Evolutionary conservation across 768 basidiomycete genomes (phyloP).

Genomic region (Termitomyces eurrhizus): DNA sequence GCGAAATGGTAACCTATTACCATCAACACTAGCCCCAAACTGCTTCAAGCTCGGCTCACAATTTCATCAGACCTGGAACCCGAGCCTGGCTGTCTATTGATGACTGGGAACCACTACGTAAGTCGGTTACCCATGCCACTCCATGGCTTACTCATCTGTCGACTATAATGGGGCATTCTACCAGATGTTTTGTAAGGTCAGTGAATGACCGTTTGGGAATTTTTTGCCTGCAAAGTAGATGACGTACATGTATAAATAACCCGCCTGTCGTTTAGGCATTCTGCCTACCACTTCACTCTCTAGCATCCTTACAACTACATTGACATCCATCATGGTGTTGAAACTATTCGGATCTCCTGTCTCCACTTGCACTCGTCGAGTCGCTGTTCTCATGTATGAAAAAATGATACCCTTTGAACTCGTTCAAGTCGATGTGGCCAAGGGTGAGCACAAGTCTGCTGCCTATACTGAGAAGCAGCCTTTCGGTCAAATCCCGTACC

Average conservation of each 20-base stretch:
- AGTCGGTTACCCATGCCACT: background rate
- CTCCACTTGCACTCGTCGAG: constrained; percentile 50
- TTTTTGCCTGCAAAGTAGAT: background rate
- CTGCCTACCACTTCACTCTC: background rate
- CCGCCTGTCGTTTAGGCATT: background rate
- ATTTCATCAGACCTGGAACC: no score
- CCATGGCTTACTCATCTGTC: background rate
- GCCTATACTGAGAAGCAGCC: constrained; percentile 50
- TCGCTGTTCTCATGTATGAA: constrained; percentile 50
- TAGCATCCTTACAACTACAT: background rate
- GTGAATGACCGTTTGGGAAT: background rate
- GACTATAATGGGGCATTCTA: background rate
- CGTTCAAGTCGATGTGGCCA: constrained; percentile 36
- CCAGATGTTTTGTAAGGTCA: background rate
- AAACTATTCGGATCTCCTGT: constrained; percentile 33
- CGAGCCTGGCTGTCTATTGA: background rate
- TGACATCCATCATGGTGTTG: constrained; percentile 32
- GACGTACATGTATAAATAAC: background rate
- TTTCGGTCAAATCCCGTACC: constrained; percentile 59
- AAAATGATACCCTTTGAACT: constrained; percentile 54
- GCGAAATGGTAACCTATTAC: no score
- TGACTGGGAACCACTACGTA: background rate
- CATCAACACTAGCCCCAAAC: no score
- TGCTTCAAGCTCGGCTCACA: no score
- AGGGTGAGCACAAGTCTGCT: constrained; percentile 43